phyloP scores from a whole-genome alignment of 1,284 basidiomycete species.

The Heterobasidion irregulare region DNA sequence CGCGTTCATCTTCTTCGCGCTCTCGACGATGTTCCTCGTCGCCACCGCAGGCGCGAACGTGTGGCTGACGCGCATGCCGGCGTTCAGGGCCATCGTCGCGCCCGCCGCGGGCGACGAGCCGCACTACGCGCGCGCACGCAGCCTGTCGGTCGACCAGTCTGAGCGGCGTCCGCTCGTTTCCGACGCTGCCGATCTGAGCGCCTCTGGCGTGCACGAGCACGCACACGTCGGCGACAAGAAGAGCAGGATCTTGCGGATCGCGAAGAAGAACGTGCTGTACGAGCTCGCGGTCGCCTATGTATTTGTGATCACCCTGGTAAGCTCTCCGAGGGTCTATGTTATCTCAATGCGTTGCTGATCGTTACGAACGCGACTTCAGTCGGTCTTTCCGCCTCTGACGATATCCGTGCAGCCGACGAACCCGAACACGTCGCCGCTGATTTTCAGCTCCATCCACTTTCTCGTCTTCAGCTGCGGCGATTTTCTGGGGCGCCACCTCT shows the following conservation, averaged over 20 bases:
- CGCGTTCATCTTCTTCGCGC: constrained; percentile 63
- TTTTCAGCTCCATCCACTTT: constrained; percentile 69
- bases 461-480: constrained; percentile 73
- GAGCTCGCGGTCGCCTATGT: constrained; percentile 71
- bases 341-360: not conserved
- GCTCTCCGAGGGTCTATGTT: not conserved
- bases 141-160: constrained; percentile 6
- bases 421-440: constrained; percentile 45
- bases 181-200: not conserved
- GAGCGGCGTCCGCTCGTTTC: constrained; percentile 4
- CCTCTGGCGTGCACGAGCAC: not conserved
- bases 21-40: constrained; percentile 60
- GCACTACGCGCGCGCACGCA: constrained; percentile 8
- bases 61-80: constrained; percentile 49
- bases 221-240: constrained; percentile 13
- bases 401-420: constrained; percentile 64
- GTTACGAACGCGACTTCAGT: constrained; percentile 30
- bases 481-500: constrained; percentile 67
- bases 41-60: constrained; percentile 40
- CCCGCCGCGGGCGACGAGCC: constrained; percentile 23
- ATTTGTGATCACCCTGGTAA: constrained; percentile 76
- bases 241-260: constrained; percentile 42
- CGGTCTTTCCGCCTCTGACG: constrained; percentile 82
- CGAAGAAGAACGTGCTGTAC: constrained; percentile 57
- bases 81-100: constrained; percentile 44